phyloP scores from a whole-genome alignment of 129 eudicot species.

The Lactuca saligna region DNA sequence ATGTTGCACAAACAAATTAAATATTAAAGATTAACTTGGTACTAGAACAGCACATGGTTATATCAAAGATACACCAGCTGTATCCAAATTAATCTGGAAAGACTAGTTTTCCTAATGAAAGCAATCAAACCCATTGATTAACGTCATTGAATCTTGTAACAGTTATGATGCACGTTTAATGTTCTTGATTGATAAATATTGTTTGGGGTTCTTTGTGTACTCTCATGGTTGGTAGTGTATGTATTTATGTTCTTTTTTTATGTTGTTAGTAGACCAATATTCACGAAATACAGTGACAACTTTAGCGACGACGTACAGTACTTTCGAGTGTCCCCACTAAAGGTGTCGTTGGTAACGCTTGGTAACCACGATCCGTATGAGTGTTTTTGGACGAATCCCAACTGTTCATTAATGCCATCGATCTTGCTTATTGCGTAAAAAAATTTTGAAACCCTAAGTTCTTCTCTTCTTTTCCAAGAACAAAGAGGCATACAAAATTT shows the following conservation, averaged over 20 bases:
- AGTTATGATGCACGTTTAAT: constrained; percentile 24
- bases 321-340: not conserved
- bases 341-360: too few relatives aligned
- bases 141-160: constrained; percentile 16
- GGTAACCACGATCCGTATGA: too few relatives aligned
- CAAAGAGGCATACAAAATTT: too few relatives aligned
- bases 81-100: constrained; percentile 7
- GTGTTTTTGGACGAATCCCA: too few relatives aligned
- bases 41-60: not conserved
- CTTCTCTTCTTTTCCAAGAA: too few relatives aligned
- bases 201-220: constrained; percentile 4
- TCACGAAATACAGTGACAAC: too few relatives aligned
- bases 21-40: constrained; percentile 4
- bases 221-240: not conserved
- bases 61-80: constrained; percentile 12
- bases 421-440: too few relatives aligned
- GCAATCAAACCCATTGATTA: constrained; percentile 26
- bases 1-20: not conserved
- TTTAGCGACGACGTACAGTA: too few relatives aligned
- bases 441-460: too few relatives aligned
- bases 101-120: constrained; percentile 18
- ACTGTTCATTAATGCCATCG: too few relatives aligned
- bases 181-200: constrained; percentile 10
- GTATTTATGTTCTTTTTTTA: constrained; percentile 6
- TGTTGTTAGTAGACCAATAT: not conserved